These are phyloP conservation scores for Pseudovirgaria hyperparasitica DNA, from an alignment of 2,329 filamentous ascomycete genomes.

Conservation along the genomic window DNA sequence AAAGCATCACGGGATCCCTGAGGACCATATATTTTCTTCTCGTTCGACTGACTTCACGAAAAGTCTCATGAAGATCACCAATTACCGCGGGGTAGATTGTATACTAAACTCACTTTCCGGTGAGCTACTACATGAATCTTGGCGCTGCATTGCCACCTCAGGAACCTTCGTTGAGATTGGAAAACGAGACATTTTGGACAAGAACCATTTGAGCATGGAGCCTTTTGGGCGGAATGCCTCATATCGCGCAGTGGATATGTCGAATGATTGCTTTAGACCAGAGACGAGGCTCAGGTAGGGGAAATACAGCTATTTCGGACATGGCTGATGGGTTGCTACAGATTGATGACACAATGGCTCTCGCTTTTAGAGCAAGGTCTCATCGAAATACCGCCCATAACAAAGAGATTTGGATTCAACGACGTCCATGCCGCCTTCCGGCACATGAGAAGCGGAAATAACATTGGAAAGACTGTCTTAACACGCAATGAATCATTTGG, in stretches of 20 bases:
- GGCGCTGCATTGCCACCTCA: constrained; percentile 25
- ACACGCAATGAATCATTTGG: constrained; percentile 5
- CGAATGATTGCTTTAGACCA: constrained; percentile 4
- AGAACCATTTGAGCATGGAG: background rate
- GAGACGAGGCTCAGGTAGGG: constrained; percentile 1
- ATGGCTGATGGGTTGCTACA: constrained; percentile 1
- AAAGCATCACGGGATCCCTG: constrained; percentile 9
- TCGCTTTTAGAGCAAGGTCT: constrained; percentile 7
- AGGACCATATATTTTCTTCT: constrained; percentile 12
- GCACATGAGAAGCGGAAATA: constrained; percentile 18
- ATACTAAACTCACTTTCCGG: constrained; percentile 13
- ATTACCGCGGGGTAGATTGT: constrained; percentile 13
- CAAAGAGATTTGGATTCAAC: constrained; percentile 13
- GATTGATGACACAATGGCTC: constrained; percentile 2
- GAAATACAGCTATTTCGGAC: background rate
- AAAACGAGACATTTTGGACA: constrained; percentile 1
- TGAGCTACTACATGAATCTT: constrained; percentile 21
- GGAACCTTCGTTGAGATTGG: constrained; percentile 4
- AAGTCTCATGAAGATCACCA: constrained; percentile 8
- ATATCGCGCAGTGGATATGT: constrained; percentile 11
- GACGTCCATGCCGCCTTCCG: constrained; percentile 15
- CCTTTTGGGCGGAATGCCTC: constrained; percentile 11
- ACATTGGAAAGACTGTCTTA: constrained; percentile 29
- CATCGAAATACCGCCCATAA: constrained; percentile 16
- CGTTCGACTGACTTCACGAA: constrained; percentile 9